phyloP scores from a whole-genome alignment of 2,329 filamentous ascomycete species.

The Talaromyces atroroseus region DNA sequence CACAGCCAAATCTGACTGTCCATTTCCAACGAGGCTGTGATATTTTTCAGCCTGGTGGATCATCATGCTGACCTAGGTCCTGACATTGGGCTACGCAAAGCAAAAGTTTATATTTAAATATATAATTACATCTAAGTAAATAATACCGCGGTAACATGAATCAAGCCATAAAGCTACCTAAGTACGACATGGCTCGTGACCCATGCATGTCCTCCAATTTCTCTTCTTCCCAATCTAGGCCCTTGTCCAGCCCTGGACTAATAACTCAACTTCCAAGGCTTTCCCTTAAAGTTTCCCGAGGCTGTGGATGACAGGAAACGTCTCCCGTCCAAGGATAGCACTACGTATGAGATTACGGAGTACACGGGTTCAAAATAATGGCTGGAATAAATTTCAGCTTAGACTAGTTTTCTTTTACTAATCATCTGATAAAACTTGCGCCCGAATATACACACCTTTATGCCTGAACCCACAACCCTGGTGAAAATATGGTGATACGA shows the following conservation, averaged over 20 bases:
- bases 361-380: background rate
- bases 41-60: background rate
- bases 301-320: background rate
- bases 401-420: background rate
- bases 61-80: background rate
- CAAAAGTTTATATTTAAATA: background rate
- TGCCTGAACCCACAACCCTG: background rate
- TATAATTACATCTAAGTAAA: background rate
- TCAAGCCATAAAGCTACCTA: background rate
- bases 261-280: background rate
- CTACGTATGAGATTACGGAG: background rate
- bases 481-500: background rate
- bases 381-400: background rate
- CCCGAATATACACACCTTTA: background rate
- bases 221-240: background rate
- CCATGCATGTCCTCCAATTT: background rate
- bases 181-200: background rate
- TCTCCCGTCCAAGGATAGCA: background rate
- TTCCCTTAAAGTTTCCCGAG: background rate
- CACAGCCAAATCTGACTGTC: background rate
- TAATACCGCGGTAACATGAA: background rate
- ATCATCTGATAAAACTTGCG: background rate
- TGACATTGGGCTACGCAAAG: no score
- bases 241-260: background rate
- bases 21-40: background rate